phyloP scores from a whole-genome alignment of 805 yeast genomes.

The Saccharomyces paradoxus region DNA sequence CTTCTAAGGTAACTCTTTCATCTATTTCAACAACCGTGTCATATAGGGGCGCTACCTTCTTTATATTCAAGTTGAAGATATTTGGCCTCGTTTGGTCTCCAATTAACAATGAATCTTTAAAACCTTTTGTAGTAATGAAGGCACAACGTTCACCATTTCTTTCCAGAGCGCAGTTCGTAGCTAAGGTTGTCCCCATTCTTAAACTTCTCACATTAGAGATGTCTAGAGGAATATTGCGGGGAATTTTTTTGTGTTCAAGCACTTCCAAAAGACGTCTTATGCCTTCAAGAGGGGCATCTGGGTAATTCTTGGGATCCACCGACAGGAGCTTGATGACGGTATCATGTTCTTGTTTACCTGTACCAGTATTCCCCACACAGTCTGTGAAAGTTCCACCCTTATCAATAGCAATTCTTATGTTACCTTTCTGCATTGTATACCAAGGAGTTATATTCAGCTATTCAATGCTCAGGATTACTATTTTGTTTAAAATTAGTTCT shows the following conservation, averaged over 20 bases:
- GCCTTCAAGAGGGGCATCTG: conserved; percentile 90
- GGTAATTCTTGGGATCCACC: conserved; percentile 80
- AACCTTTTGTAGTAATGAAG: conserved; percentile 79
- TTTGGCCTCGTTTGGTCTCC: conserved; percentile 91
- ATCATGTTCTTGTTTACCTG: conserved; percentile 45
- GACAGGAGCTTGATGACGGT: conserved; percentile 71
- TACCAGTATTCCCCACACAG: conserved; percentile 44
- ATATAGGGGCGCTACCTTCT: conserved; percentile 64
- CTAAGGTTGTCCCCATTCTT: conserved; percentile 91
- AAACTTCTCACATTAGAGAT: conserved; percentile 57
- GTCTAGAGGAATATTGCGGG: conserved; percentile 54
- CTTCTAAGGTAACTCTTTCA: conserved; percentile 82
- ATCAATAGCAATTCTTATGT: conserved; percentile 38
- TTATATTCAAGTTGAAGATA: conserved; percentile 74
- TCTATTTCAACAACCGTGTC: conserved; percentile 75
- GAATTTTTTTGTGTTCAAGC: conserved; percentile 45
- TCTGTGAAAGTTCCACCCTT: conserved; percentile 94
- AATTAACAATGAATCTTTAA: conserved; percentile 69
- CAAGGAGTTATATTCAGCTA: not conserved
- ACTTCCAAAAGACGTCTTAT: conserved; percentile 67
- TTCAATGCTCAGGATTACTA: no score
- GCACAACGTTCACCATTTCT: conserved; percentile 88
- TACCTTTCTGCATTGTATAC: not conserved
- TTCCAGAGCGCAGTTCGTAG: conserved; percentile 89
- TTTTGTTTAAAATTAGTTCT: not conserved